Percentiles rank a stretch among this genome's conserved stretches.
Conservation (phyloP, 1,284 basidiomycete genomes). For the Rhodofomes roseus region DNA sequence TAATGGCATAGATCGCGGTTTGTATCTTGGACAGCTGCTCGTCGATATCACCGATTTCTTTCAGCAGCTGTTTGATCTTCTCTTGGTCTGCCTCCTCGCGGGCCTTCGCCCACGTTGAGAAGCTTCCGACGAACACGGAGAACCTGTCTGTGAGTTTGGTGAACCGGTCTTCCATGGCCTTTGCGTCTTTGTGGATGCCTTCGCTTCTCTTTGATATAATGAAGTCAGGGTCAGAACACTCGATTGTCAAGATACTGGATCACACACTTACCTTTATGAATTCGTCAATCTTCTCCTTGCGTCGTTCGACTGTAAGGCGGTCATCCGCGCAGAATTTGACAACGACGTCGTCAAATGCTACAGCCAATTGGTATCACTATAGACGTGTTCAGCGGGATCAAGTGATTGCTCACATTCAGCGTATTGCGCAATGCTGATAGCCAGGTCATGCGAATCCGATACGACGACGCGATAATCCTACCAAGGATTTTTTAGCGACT, state of each 20-base stretch:
- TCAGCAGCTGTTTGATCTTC: background rate
- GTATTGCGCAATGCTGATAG: background rate
- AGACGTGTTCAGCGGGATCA: background rate
- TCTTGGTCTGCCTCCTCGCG: background rate
- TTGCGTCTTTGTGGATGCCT: background rate
- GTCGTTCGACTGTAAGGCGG: background rate
- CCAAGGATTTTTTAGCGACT: background rate
- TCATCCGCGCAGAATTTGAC: background rate
- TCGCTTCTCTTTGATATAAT: background rate
- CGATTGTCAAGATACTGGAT: background rate
- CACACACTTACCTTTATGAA: background rate
- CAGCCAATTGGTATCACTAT: background rate
- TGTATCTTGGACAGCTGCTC: too few relatives aligned
- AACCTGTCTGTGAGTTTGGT: background rate
- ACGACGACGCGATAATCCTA: background rate
- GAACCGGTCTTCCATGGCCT: background rate
- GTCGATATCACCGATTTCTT: background rate
- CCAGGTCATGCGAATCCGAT: background rate
- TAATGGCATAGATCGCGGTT: background rate
- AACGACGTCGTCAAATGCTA: background rate
- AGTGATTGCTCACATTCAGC: background rate
- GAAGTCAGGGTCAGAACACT: background rate
- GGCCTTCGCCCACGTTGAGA: background rate
- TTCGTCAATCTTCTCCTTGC: background rate
- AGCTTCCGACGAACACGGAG: background rate